Evolutionary conservation across 495 filamentous ascomycete species (phyloP).

Genomic region (Daldinia caldariorum): DNA sequence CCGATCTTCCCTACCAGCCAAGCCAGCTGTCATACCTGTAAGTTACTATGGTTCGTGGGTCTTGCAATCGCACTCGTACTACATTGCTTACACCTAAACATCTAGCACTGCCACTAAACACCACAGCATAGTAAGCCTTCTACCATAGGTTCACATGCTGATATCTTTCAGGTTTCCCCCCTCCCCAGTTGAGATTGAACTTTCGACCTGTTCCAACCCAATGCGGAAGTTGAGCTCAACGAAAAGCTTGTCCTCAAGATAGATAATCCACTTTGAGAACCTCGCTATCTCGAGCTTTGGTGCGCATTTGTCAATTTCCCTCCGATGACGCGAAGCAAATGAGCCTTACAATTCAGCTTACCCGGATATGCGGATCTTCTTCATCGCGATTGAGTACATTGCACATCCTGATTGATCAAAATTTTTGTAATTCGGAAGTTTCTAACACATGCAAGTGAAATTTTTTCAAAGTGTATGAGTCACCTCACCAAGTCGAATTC

Average conservation of each 20-base stretch:
- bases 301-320: background rate
- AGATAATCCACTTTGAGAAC: constrained; percentile 8
- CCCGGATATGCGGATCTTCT: background rate
- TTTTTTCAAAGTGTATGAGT: background rate
- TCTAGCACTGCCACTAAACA: constrained; percentile 12
- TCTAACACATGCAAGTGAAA: background rate
- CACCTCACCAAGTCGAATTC: background rate
- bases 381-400: background rate
- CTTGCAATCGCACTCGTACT: constrained; percentile 20
- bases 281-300: constrained; percentile 18
- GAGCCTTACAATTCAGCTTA: background rate
- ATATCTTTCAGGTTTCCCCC: constrained; percentile 28
- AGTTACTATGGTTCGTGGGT: constrained; percentile 37
- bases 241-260: constrained; percentile 8
- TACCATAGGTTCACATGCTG: constrained; percentile 17
- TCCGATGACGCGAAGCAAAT: background rate
- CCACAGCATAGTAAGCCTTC: constrained; percentile 36
- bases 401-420: background rate
- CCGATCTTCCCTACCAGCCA: constrained; percentile 28
- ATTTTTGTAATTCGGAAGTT: background rate
- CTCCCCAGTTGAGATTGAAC: constrained; percentile 25
- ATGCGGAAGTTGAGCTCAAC: constrained; percentile 28
- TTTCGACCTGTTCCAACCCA: constrained; percentile 21
- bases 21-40: constrained; percentile 30
- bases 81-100: constrained; percentile 26